Conservation (phyloP, 257 asterid genomes). For the Solanum chiquidenum region DNA sequence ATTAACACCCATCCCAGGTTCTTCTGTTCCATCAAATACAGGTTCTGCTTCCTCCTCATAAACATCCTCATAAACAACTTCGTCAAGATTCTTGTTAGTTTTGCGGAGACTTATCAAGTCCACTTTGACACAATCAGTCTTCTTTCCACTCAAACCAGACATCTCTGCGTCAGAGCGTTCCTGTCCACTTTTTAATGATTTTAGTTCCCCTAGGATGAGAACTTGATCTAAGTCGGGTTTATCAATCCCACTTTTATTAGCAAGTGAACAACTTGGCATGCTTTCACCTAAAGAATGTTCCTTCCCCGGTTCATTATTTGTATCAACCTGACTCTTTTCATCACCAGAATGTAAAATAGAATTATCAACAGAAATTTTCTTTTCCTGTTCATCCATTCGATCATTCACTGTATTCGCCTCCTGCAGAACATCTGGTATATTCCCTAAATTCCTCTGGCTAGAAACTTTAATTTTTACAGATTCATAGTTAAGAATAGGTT, state of each 20-base stretch:
- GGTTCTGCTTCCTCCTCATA: slow-evolving; percentile 53
- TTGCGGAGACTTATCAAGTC: slow-evolving; percentile 7
- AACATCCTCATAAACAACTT: slow-evolving; percentile 26
- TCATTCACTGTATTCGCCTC: slow-evolving; percentile 10
- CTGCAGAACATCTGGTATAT: background rate
- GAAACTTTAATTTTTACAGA: background rate
- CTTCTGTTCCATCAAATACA: slow-evolving; percentile 64
- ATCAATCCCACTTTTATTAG: slow-evolving; percentile 8
- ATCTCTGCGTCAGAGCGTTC: slow-evolving; percentile 14
- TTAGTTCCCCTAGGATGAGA: slow-evolving; percentile 1
- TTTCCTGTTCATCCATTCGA: slow-evolving; percentile 7
- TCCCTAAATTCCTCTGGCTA: background rate
- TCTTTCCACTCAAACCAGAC: slow-evolving; percentile 5
- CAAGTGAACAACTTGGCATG: slow-evolving; percentile 10
- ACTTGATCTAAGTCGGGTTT: slow-evolving; percentile 5
- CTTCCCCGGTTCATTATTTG: slow-evolving; percentile 9
- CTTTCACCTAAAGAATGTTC: slow-evolving; percentile 11
- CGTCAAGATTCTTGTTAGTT: slow-evolving; percentile 18
- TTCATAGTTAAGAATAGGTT: background rate
- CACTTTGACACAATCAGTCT: background rate
- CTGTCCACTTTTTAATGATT: slow-evolving; percentile 13
- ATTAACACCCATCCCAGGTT: slow-evolving; percentile 35
- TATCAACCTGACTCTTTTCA: slow-evolving; percentile 1
- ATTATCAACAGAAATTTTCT: slow-evolving; percentile 6
- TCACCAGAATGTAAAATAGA: background rate